These are phyloP conservation scores for Talaromyces rugulosus DNA, from an alignment of 2,329 filamentous ascomycete species.

Conservation along the genomic window DNA sequence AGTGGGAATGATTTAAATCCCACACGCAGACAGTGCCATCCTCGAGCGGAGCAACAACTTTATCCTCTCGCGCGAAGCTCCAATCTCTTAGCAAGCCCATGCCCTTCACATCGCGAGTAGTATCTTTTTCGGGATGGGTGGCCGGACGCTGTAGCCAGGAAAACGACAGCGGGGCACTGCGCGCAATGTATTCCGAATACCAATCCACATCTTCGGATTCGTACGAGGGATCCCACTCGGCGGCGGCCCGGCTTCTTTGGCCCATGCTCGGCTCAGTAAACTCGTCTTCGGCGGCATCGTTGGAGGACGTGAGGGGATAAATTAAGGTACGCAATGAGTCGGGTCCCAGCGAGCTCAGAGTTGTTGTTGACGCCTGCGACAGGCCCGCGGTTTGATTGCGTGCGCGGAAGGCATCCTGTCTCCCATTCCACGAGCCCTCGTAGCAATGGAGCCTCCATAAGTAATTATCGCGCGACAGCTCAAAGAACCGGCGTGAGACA, in stretches of 20 bases:
- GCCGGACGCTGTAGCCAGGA: conserved; percentile 70
- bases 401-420: conserved; percentile 27
- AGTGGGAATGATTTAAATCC: conserved; percentile 58
- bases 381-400: conserved; percentile 36
- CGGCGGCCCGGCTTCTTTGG: conserved; percentile 34
- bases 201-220: conserved; percentile 69
- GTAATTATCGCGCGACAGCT: conserved; percentile 66
- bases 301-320: conserved; percentile 19
- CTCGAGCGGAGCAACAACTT: conserved; percentile 73
- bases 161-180: conserved; percentile 68
- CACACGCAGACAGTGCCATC: conserved; percentile 86
- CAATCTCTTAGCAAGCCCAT: conserved; percentile 62
- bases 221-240: conserved; percentile 80
- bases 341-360: conserved; percentile 29
- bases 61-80: conserved; percentile 49
- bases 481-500: conserved; percentile 62
- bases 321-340: conserved; percentile 31
- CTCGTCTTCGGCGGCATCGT: background rate
- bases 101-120: conserved; percentile 60
- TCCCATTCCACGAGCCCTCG: conserved; percentile 63
- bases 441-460: conserved; percentile 77
- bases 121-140: background rate
- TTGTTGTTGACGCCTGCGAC: conserved; percentile 41
- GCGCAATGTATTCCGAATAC: conserved; percentile 85
- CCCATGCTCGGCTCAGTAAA: conserved; percentile 18